These are phyloP conservation scores for Pseudisothecium myosuroides DNA, from an alignment of 225 moss, liverwort and hornwort species.

Conservation along the genomic window DNA sequence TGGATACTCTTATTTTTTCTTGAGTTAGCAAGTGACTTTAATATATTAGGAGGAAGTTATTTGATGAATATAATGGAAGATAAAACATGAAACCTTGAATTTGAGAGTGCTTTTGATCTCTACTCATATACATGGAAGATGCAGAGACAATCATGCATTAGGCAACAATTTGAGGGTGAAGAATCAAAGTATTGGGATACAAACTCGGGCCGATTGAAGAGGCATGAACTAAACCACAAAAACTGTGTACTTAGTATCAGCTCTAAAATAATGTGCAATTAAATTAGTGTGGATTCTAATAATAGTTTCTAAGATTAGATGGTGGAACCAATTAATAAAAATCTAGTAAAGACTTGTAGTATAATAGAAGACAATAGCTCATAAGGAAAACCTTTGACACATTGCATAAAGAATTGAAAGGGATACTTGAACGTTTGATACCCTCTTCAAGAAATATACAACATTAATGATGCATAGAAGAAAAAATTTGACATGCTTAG, in stretches of 20 bases:
- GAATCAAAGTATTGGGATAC: not conserved
- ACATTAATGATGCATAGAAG: not conserved
- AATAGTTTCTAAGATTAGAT: not conserved
- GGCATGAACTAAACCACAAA: not conserved
- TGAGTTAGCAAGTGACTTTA: not conserved
- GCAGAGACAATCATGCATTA: not conserved
- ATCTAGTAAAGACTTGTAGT: no score
- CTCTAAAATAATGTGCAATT: not conserved
- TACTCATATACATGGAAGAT: not conserved
- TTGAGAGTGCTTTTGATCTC: not conserved
- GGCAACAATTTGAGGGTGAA: not conserved
- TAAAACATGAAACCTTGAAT: no score
- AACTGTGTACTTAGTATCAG: accelerated
- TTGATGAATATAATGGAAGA: not conserved
- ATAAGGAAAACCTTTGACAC: not conserved
- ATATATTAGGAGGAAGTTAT: not conserved
- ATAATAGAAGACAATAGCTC: no score
- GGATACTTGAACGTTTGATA: not conserved
- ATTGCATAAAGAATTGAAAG: not conserved
- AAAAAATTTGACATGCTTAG: not conserved
- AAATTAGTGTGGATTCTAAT: not conserved
- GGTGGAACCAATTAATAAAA: not conserved
- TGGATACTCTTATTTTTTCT: no score
- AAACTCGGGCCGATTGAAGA: not conserved
- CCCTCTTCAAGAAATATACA: not conserved